Percentiles rank a stretch among this genome's conserved stretches.
Conservation (phyloP, 2,329 filamentous ascomycete species). For the Blastomyces emzantsi region DNA sequence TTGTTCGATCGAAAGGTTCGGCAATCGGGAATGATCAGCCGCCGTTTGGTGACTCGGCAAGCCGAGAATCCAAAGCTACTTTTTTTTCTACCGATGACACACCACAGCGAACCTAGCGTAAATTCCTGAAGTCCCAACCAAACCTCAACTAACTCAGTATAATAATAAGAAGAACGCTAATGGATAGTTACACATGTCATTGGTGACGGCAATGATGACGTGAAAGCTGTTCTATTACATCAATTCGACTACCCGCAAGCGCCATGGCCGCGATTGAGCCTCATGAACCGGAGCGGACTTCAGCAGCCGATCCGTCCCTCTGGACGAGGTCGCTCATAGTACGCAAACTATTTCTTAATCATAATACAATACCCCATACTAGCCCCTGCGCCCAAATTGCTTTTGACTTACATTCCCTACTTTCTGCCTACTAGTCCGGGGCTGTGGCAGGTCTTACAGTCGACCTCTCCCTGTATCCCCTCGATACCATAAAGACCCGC, state of each 20-base stretch:
- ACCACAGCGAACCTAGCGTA: neutral
- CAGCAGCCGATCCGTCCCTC: constrained; percentile 30
- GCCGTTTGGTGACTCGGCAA: neutral
- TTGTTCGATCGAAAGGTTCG: neutral
- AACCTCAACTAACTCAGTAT: neutral
- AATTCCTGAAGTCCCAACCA: neutral
- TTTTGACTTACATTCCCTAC: neutral
- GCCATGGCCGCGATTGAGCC: constrained; percentile 22
- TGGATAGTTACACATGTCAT: neutral
- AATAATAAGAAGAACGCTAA: neutral
- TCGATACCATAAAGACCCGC: constrained; percentile 97
- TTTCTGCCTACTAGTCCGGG: constrained; percentile 56
- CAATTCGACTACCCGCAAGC: neutral
- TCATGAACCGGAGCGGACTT: constrained; percentile 22
- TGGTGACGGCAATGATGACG: neutral
- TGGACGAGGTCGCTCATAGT: constrained; percentile 38
- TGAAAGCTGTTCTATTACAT: neutral
- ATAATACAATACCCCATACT: neutral
- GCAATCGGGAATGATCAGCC: neutral
- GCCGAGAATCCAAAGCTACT: neutral
- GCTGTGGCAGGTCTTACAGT: constrained; percentile 90
- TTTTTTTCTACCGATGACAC: constrained; percentile 1
- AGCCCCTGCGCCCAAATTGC: neutral
- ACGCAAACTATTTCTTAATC: constrained; percentile 13
- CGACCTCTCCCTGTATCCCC: constrained; percentile 91